phyloP scores from a whole-genome alignment of 2,329 filamentous ascomycete genomes.

The Dothideomycetidae sp. region DNA sequence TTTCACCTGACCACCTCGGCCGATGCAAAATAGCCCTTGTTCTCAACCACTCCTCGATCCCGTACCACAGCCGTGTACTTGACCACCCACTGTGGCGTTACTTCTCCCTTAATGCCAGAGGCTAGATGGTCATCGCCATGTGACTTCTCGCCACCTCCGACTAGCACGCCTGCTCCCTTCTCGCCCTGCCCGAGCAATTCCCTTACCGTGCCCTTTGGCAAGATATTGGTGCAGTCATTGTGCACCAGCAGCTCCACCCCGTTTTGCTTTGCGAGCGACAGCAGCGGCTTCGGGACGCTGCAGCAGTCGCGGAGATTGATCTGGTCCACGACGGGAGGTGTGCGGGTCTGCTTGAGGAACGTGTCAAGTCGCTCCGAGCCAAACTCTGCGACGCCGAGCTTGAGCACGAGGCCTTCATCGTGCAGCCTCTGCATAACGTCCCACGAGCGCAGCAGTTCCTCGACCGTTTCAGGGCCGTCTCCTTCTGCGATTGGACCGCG shows the following conservation, averaged over 20 bases:
- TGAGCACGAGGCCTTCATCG: slow-evolving; percentile 53
- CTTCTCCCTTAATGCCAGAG: slow-evolving; percentile 56
- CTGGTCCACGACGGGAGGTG: slow-evolving; percentile 77
- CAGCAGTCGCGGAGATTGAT: slow-evolving; percentile 96
- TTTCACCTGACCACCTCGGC: slow-evolving; percentile 47
- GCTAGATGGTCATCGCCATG: slow-evolving; percentile 24
- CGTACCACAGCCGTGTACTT: slow-evolving; percentile 95
- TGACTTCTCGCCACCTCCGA: slow-evolving; percentile 37
- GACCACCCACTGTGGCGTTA: slow-evolving; percentile 84
- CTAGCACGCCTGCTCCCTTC: slow-evolving; percentile 61
- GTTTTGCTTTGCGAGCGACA: slow-evolving; percentile 68
- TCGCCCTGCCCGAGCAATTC: slow-evolving; percentile 65
- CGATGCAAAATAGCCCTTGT: slow-evolving; percentile 91
- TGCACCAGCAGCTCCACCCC: slow-evolving; percentile 83
- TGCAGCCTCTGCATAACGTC: slow-evolving; percentile 58
- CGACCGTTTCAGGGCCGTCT: slow-evolving; percentile 42
- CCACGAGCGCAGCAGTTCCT: slow-evolving; percentile 53
- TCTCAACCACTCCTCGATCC: slow-evolving; percentile 90
- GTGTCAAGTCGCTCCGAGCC: slow-evolving; percentile 67
- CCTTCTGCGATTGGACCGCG: slow-evolving; percentile 22
- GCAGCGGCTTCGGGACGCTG: slow-evolving; percentile 78
- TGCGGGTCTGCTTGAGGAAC: slow-evolving; percentile 55
- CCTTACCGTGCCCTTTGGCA: slow-evolving; percentile 70
- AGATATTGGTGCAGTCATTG: slow-evolving; percentile 82
- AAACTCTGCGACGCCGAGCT: slow-evolving; percentile 81